Evolutionary conservation across 2,329 filamentous ascomycete species (phyloP).

Genomic region (Xylariaceae sp.): DNA sequence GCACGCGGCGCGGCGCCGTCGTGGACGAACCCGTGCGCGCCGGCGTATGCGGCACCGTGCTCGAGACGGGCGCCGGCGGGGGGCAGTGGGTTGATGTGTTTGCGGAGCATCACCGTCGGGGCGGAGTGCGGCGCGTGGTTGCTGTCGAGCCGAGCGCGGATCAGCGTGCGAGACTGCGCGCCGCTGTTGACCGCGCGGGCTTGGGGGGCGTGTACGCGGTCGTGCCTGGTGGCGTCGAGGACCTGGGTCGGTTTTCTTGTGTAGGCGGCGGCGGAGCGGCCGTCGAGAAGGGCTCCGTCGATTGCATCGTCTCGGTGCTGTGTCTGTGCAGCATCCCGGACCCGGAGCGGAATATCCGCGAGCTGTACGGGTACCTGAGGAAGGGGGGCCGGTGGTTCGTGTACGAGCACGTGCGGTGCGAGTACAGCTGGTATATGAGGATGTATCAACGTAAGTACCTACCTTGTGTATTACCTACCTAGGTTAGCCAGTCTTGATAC

Average conservation of each 20-base stretch:
- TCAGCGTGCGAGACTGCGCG: conserved; percentile 52
- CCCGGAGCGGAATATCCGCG: conserved; percentile 56
- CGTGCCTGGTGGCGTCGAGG: conserved; percentile 64
- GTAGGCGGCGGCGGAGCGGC: conserved; percentile 45
- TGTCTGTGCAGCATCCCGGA: conserved; percentile 67
- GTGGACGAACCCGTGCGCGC: conserved; percentile 38
- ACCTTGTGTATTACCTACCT: too few species aligned
- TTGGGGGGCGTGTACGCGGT: conserved; percentile 62
- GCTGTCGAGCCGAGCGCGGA: conserved; percentile 66
- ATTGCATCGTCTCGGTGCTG: conserved; percentile 63
- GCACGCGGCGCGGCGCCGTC: conserved; percentile 43
- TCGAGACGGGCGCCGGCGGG: conserved; percentile 65
- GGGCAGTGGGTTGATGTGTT: conserved; percentile 65
- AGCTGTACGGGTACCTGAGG: conserved; percentile 61
- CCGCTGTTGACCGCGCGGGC: conserved; percentile 53
- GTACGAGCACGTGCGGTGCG: conserved; percentile 60
- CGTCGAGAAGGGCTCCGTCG: conserved; percentile 55
- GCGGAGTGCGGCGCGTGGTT: conserved; percentile 52
- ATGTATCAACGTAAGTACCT: conserved; percentile 55
- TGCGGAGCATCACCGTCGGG: not conserved
- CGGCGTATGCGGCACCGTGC: conserved; percentile 53
- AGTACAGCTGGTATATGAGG: conserved; percentile 43
- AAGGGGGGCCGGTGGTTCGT: conserved; percentile 65
- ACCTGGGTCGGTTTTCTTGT: too few species aligned
- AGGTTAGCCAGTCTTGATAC: not conserved